Base-by-base conservation (phyloP, 2,329 filamentous ascomycete species). In the Phoma herbarum region DNA sequence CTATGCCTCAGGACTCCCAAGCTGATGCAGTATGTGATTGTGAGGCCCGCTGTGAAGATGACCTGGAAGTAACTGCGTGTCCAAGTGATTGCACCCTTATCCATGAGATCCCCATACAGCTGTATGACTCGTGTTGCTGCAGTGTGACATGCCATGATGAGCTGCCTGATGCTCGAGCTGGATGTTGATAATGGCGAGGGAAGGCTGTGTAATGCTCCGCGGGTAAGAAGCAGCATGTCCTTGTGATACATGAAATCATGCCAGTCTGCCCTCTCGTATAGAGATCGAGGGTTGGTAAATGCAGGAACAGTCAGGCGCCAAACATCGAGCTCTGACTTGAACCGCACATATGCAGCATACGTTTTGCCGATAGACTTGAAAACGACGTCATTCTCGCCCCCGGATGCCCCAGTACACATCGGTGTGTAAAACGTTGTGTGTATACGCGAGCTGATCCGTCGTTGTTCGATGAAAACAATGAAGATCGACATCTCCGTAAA, bases 51-150 rank as follows among this genome's bases (percentile, higher is more conserved):
- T 0, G 80, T 80, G 45, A 82, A 82, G 2, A 83, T 76, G 45
- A 79, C 77, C 49, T 83, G 81, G 25, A 83, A 83, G 59, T 83
- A 83, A 44, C 78, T 81, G n/a, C 80, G 69, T 0, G 81, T 82
- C 52, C 77, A 80, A 0, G 78, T 81, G 33, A 82, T 79, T 12
- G 73, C 68, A 2, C 68, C 69, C 2, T 68, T 67, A 4, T 75
- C 64, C 33, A 73, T 78, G 16, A 83, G 63, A 4, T 63, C 60
- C 4, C 74, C 73, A 59, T 82, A 83, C 0, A 75, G 59, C 2
- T 74, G 59, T 4, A 83, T 81, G 0, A 77, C 72, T n/a, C 71
- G 67, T 0, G 70, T 68, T 0, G 80, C 78, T 9, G 71, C 77
- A 4, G 70, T 56, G 0, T 80, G 70, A 22, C 76, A 81, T 10